Evolutionary conservation across 495 filamentous ascomycete species (phyloP).

Genomic region (Talaromyces wortmannii): DNA sequence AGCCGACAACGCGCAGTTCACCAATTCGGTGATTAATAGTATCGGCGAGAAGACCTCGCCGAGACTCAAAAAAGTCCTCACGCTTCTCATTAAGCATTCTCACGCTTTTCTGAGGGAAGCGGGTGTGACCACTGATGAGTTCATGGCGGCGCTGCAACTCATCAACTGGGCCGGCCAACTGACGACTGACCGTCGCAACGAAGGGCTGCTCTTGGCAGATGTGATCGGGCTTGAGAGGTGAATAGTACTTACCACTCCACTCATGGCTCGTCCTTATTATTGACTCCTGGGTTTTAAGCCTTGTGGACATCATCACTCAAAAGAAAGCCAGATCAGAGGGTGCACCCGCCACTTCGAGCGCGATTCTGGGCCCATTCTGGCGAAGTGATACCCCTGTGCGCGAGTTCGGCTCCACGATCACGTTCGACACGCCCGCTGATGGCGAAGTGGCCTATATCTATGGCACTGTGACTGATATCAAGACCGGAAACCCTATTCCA

Average conservation of each 20-base stretch:
- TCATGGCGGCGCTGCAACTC: slow-evolving; percentile 68
- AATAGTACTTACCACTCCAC: background rate
- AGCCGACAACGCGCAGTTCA: too few species aligned
- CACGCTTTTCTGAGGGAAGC: slow-evolving; percentile 81
- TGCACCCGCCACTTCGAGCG: slow-evolving; percentile 65
- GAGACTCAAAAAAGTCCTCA: slow-evolving; percentile 38
- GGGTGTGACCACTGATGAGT: slow-evolving; percentile 74
- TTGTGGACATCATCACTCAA: too few species aligned
- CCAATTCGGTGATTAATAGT: slow-evolving; percentile 9
- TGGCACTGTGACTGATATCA: slow-evolving; percentile 63
- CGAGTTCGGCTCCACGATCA: slow-evolving; percentile 59
- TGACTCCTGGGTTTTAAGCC: too few species aligned
- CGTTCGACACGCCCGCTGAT: slow-evolving; percentile 54
- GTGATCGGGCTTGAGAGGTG: background rate
- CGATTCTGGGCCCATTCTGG: slow-evolving; percentile 85
- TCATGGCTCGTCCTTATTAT: too few species aligned
- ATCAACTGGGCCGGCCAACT: slow-evolving; percentile 15
- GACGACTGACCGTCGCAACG: background rate
- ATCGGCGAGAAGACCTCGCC: background rate
- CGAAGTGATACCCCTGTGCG: slow-evolving; percentile 74
- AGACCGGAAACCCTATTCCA: slow-evolving; percentile 62
- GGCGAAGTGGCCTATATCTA: slow-evolving; percentile 69
- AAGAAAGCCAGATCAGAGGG: too few species aligned
- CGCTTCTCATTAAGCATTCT: slow-evolving; percentile 62
- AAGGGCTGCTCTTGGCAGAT: background rate